Base-by-base conservation (phyloP, 305 asterid species). In the Fraxinus greggii region DNA sequence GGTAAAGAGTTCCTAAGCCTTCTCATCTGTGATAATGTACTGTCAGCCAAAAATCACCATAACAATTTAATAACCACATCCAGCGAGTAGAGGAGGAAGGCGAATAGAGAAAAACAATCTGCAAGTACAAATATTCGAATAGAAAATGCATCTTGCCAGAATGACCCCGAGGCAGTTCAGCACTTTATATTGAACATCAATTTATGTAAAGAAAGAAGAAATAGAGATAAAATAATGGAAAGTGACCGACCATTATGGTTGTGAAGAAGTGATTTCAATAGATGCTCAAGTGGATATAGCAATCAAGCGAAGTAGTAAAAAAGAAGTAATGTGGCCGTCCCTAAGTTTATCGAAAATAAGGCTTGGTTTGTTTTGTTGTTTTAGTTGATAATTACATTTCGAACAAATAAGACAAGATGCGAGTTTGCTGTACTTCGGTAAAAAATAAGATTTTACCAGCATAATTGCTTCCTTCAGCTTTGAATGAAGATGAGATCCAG, bases 401-500 rank as follows among this genome's bases (percentile, higher is more conserved):
- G 1, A 61, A 61, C 70, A 61, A 59, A 59, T 59, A 59, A 61
- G 23, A 8, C 15, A 61, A 21, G 28, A 21, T 0, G 4, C 13
- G 1, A 56, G 67, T 65, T 19, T 6, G 51, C 13, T 24, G 4
- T 8, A 48, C 9, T 24, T 24, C 28, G 13, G 19, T 73, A 23
- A 70, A 9, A 79, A 79, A 19, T 17, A 85, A 76, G 72, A 48
- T 73, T 35, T 81, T 81, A 95, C 99, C 98, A 89, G 93, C 91
- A 94, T 63, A 61, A 94, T 93, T 81, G 97, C 97, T 82, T 95
- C 97, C 87, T 93, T 94, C 86, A 95, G 88, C 86, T 89, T 88
- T 80, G 96, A 86, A 86, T 95, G 99, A 86, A 95, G 93, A 77
- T 81, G 85, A 17, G 99, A 95, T 83, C 93, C 97, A 75, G 98